Evolutionary conservation across 164 flowering plant genomes (phyloP), one percentile per base, ranked within the genome.

Genomic region (Cinnamomum micranthum): DNA sequence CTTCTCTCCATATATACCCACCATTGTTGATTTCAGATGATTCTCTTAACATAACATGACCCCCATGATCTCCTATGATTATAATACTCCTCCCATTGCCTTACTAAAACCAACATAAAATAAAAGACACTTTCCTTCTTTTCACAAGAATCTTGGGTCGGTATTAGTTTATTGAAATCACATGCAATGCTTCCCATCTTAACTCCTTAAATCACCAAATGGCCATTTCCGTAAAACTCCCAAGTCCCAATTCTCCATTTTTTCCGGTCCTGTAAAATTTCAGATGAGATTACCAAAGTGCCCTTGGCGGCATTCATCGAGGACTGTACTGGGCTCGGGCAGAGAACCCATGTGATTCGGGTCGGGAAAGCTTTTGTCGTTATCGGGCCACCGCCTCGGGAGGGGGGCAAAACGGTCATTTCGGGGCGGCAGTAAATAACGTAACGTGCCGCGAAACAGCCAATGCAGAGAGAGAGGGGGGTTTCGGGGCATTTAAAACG

Each of bases 71-170:
- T 55, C 47, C 47, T 3, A 17, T 55, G 20, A 55, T 55, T 55
- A 55, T 55, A 15, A 19, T 55, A 55, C n/a, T 55, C n/a, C n/a
- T n/a, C 17, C 17, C 20, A 0, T 14, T 0, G 2, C n/a, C 60
- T 17, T 55, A 20, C 60, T 20, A 55, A 55, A 64, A 25, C 25
- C 19, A 9, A 31, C 17, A 20, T 71, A 47, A n/a, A 19, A 51
- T 67, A 58, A 58, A 52, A 0, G 25, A 11, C 24, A 27, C 24
- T 7, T 27, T 69, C 58, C 65, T 15, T 68, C 68, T 51, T 68
- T 71, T 71, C 19, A 6, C 62, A 69, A 67, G 50, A 67, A 33
- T 67, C 50, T 33, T 35, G 35, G 71, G 71, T 47, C 58, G 71
- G 71, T 22, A 20, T 69, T 69, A 47, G 52, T 69, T 69, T 41